Percentiles rank a stretch among this genome's conserved stretches.
Conservation (phyloP, 2,329 filamentous ascomycete genomes). For the Dothideomycetidae sp. region DNA sequence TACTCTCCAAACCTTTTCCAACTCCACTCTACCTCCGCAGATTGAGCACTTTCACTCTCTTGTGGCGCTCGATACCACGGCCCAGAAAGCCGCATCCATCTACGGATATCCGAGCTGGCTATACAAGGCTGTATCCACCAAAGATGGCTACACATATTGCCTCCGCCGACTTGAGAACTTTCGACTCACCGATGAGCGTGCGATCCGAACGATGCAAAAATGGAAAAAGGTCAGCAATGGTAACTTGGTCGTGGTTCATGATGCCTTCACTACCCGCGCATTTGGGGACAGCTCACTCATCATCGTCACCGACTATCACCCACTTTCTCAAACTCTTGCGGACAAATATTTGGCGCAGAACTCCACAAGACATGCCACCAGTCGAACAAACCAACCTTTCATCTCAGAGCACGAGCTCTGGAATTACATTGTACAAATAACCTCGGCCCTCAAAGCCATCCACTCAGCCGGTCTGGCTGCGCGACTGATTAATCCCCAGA, state of each 20-base stretch:
- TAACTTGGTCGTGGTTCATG: conserved; percentile 71
- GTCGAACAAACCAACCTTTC: conserved; percentile 21
- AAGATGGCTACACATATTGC: conserved; percentile 79
- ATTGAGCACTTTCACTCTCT: conserved; percentile 87
- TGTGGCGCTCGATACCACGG: conserved; percentile 70
- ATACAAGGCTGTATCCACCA: conserved; percentile 82
- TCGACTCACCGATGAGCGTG: conserved; percentile 74
- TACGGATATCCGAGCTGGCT: conserved; percentile 90
- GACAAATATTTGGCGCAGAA: conserved; percentile 55
- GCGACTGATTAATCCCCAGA: conserved; percentile 71
- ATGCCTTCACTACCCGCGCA: conserved; percentile 82
- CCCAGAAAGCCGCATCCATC: conserved; percentile 60
- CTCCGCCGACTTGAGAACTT: conserved; percentile 80
- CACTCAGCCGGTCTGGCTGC: conserved; percentile 71
- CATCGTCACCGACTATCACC: conserved; percentile 86
- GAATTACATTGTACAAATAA: conserved; percentile 85
- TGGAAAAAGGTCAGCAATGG: conserved; percentile 79
- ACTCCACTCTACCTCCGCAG: conserved; percentile 53
- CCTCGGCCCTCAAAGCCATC: conserved; percentile 74
- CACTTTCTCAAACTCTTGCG: conserved; percentile 73
- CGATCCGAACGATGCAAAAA: conserved; percentile 69
- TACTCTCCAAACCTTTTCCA: conserved; percentile 69
- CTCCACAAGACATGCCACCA: conserved; percentile 17
- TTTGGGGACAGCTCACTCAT: conserved; percentile 93
- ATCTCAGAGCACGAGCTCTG: conserved; percentile 66